Evolutionary conservation across 2,329 filamentous ascomycete genomes (phyloP).

Genomic region (Boeremia lycopersici): DNA sequence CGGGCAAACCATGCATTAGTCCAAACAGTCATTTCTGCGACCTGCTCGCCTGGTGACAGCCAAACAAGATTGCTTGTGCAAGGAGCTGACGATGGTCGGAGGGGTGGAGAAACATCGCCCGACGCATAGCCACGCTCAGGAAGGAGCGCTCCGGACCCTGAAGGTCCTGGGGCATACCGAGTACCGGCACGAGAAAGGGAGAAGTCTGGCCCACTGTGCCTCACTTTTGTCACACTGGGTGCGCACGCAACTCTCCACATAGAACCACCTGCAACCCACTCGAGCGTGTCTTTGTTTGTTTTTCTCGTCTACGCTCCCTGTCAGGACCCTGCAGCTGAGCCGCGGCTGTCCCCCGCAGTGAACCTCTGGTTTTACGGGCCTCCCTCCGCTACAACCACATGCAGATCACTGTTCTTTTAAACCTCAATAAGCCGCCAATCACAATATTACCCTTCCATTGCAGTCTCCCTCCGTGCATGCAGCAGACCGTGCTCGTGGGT

Average conservation of each 20-base stretch:
- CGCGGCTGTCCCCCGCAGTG: constrained; percentile 25
- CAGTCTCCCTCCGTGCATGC: constrained; percentile 3
- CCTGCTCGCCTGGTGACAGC: constrained; percentile 12
- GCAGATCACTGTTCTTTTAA: constrained; percentile 8
- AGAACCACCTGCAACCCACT: constrained; percentile 12
- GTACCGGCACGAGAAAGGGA: not conserved
- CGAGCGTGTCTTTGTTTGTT: constrained; percentile 11
- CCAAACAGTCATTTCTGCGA: constrained; percentile 9
- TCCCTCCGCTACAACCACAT: constrained; percentile 22
- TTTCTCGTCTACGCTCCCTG: constrained; percentile 13
- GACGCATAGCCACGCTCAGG: constrained; percentile 5
- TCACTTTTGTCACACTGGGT: constrained; percentile 2
- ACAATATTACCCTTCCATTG: constrained; percentile 12
- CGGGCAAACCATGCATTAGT: constrained; percentile 20
- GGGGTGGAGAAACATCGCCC: constrained; percentile 4
- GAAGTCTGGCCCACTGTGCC: constrained; percentile 4
- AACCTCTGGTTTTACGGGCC: constrained; percentile 18
- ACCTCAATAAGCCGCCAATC: constrained; percentile 29
- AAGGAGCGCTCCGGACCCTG: constrained; percentile 14
- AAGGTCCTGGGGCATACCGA: not conserved
- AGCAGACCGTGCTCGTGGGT: constrained; percentile 5
- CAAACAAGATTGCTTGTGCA: not conserved
- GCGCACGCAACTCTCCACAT: constrained; percentile 6
- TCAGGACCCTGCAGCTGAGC: constrained; percentile 30
- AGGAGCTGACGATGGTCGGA: not conserved